These are phyloP conservation scores for Macrophomina tecta DNA, from an alignment of 2,329 filamentous ascomycete species.

Conservation along the genomic window DNA sequence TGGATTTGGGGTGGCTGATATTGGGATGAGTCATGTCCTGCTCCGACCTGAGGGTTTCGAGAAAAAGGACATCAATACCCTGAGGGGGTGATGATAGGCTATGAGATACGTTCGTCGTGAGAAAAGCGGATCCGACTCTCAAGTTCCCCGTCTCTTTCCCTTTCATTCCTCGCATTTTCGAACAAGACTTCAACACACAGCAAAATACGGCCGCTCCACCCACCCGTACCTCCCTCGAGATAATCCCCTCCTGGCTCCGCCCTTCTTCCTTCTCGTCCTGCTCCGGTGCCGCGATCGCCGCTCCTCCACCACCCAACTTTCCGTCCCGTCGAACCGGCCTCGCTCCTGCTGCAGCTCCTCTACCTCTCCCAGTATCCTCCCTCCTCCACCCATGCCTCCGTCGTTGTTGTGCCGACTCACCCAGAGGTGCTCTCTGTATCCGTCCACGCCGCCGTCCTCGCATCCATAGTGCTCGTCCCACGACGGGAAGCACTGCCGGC, in stretches of 20 bases:
- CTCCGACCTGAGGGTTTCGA: neutral
- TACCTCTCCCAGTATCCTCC: neutral
- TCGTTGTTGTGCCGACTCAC: neutral
- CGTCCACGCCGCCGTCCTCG: neutral
- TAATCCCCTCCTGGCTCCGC: neutral
- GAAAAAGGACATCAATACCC: neutral
- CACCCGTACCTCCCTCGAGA: neutral
- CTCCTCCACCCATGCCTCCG: neutral
- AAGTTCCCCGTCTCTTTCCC: too few species aligned
- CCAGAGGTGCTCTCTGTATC: slow-evolving; percentile 1
- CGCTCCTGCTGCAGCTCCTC: neutral
- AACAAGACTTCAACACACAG: too few species aligned
- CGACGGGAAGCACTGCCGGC: slow-evolving; percentile 13
- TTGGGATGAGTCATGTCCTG: neutral
- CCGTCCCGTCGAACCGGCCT: neutral
- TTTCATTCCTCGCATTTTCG: too few species aligned
- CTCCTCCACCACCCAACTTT: slow-evolving; percentile 11
- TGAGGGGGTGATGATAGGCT: neutral
- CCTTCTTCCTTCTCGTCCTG: slow-evolving; percentile 1
- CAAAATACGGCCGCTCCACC: neutral
- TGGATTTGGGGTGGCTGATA: neutral
- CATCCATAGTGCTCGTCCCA: neutral
- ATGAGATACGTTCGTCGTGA: neutral
- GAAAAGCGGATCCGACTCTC: too few species aligned
- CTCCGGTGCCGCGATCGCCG: neutral